phyloP scores from a whole-genome alignment of 805 yeast genomes.

The Wickerhamiella azyma region DNA sequence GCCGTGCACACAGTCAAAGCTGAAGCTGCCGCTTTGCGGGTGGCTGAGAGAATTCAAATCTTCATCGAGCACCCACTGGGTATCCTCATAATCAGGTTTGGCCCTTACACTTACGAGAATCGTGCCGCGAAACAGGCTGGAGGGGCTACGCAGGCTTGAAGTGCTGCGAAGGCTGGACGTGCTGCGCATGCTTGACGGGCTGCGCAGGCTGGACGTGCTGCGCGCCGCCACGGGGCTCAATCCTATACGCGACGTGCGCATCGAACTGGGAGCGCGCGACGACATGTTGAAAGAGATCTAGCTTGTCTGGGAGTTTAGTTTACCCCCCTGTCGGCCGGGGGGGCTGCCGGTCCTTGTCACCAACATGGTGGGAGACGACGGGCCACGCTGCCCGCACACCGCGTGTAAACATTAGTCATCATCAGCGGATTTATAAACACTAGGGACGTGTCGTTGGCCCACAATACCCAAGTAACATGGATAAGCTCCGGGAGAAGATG shows the following conservation, averaged over 20 bases:
- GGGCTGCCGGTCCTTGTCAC: no score
- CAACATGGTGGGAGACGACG: not conserved
- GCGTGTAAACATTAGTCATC: no score
- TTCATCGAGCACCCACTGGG: conserved; percentile 9
- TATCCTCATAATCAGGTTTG: conserved; percentile 35
- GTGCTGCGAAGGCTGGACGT: not conserved
- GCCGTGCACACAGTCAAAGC: conserved; percentile 68
- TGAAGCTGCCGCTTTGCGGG: conserved; percentile 41
- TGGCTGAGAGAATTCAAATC: conserved; percentile 9
- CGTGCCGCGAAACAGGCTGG: conserved; percentile 41
- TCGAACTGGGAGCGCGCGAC: not conserved
- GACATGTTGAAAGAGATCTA: not conserved
- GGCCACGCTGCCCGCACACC: no score
- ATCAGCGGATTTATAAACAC: not conserved
- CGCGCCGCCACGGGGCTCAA: not conserved
- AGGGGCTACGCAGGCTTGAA: not conserved
- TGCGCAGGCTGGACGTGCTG: conserved; percentile 2
- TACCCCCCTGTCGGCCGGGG: no score
- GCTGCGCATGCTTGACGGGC: not conserved
- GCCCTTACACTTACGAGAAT: conserved; percentile 70
- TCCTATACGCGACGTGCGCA: not conserved
- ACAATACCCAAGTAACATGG: conserved; percentile 33
- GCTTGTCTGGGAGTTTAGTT: not conserved
- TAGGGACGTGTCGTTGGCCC: not conserved
- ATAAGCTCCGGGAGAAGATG: conserved; percentile 21